Base-by-base conservation (phyloP, 192 early-diverging fungal genomes). In the Phycomyces blakesleeanus region DNA sequence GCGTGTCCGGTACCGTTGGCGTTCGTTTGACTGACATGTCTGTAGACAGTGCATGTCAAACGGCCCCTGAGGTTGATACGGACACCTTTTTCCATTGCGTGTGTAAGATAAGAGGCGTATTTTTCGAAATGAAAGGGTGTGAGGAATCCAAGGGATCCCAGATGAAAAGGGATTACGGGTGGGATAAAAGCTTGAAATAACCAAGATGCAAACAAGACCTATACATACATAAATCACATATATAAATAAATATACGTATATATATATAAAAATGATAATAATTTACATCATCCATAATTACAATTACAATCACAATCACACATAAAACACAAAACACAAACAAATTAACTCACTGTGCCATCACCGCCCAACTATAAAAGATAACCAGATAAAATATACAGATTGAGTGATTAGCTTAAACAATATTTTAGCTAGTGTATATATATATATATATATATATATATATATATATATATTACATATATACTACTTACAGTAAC, bases 91-190 rank as follows among this genome's bases (percentile, higher is more conserved):
- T 82, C 78, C 62, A 68, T 68, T 14, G 44, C 44, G 18, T 47
- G 44, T 18, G 44, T 47, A 14, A 95, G 64, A 40, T 85, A 80
- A 1, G 79, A 29, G 2, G 79, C 64, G 51, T 85, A 85, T 41
- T 87, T 79, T 4, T 75, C 74, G 56, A 89, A 87, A 64, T 91
- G 81, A 72, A 96, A 96, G 5, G 91, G 89, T 1, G 95, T 96
- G 40, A 98, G 67, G 55, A 98, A 98, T 22, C 95, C 95, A 26
- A 98, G 73, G 27, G 93, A 95, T 6, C 95, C 95, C 37, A 95
- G 73, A 65, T 93, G 89, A 79, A 98, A 95, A 0, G 96, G 85
- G 18, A 98, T 82, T 21, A 96, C 87, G 0, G 94, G 93, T 50
- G 96, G 96, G 40, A 96, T 93, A n/a, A 83, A 81, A 8, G 69